Conservation (phyloP, 1,284 basidiomycete genomes). For the Porogramme epimiltina region DNA sequence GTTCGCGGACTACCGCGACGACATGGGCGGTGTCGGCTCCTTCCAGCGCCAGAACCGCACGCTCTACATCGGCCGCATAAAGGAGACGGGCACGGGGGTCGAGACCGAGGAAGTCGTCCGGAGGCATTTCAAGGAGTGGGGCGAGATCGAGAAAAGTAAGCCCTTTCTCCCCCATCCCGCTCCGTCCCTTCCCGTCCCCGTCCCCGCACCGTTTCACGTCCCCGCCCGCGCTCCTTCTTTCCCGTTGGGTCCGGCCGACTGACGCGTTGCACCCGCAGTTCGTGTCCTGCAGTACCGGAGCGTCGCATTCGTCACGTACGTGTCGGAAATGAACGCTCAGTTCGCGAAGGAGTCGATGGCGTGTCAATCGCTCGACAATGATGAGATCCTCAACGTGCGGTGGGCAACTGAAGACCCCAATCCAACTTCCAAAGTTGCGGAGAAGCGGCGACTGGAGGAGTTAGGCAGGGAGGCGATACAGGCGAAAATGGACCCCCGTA, state of each 20-base stretch:
- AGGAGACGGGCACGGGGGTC: constrained; percentile 83
- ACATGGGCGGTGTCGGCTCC: constrained; percentile 99
- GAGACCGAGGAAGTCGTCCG: constrained; percentile 91
- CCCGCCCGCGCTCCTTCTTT: neutral
- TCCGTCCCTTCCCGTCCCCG: neutral
- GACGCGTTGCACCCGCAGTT: constrained; percentile 45
- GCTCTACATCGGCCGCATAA: constrained; percentile 92
- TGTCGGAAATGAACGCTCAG: constrained; percentile 84
- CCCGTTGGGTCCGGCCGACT: neutral
- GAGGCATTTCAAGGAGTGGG: constrained; percentile 96
- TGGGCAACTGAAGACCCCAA: constrained; percentile 99
- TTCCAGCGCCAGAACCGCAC: constrained; percentile 95
- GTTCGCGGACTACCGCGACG: constrained; percentile 96
- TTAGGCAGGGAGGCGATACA: constrained; percentile 85
- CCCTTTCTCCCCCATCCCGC: constrained; percentile 25
- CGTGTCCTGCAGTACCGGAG: constrained; percentile 92
- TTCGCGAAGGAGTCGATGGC: constrained; percentile 99
- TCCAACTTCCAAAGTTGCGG: constrained; percentile 82
- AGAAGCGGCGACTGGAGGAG: constrained; percentile 80
- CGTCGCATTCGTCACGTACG: constrained; percentile 97
- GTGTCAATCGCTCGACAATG: constrained; percentile 95
- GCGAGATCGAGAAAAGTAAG: constrained; percentile 91
- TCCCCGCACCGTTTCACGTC: no score
- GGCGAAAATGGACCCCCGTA: constrained; percentile 79
- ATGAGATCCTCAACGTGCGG: constrained; percentile 96